A percentile compares a stretch with the other conserved stretches of the same genome.
Evolutionary conservation across 345 rosid genomes (phyloP).

Genomic region (Turnera subulata): DNA sequence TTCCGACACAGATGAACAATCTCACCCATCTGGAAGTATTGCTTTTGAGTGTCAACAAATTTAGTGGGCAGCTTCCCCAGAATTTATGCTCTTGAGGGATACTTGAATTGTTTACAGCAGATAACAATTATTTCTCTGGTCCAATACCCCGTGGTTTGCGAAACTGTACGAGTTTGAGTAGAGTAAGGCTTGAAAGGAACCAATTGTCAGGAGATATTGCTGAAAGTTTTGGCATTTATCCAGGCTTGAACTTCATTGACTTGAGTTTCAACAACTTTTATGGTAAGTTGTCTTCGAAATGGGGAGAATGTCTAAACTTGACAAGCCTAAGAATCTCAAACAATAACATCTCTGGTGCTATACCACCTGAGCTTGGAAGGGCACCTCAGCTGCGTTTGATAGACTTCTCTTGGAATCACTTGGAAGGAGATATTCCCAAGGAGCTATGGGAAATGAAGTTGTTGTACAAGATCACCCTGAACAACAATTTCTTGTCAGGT

Average conservation of each 20-base stretch:
- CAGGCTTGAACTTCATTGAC: background rate
- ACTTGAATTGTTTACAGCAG: background rate
- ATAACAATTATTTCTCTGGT: background rate
- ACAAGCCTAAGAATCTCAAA: background rate
- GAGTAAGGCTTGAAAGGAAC: background rate
- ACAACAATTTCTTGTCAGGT: background rate
- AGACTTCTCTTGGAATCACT: background rate
- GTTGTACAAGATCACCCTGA: background rate
- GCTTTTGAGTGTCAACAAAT: fast-evolving
- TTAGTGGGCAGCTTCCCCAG: background rate
- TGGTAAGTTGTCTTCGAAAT: constrained; percentile 7
- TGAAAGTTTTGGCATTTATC: background rate
- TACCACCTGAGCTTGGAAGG: background rate
- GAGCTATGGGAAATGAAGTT: background rate
- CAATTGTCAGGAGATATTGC: background rate
- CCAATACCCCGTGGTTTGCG: background rate
- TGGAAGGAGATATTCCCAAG: background rate
- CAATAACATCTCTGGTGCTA: background rate
- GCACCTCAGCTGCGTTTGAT: background rate
- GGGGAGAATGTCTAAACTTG: constrained; percentile 3
- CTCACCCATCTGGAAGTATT: background rate
- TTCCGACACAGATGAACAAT: background rate
- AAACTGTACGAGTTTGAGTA: background rate
- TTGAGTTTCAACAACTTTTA: background rate
- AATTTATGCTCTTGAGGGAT: background rate